Evolutionary conservation across 1,284 basidiomycete species (phyloP).

Genomic region (Erythrobasidium hasegawianum): DNA sequence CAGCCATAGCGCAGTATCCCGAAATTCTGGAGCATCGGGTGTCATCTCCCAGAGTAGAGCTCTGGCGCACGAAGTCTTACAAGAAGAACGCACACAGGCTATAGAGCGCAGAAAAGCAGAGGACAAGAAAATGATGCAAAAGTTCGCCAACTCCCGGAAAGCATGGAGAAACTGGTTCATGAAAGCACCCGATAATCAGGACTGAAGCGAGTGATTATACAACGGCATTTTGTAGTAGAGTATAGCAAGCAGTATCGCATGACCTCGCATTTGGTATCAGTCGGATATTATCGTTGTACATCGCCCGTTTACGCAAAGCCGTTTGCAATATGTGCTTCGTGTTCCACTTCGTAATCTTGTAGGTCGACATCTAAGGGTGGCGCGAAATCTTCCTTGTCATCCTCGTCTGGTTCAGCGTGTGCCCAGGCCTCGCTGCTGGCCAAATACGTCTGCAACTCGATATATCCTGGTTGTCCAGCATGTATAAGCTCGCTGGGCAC

Average conservation of each 20-base stretch:
- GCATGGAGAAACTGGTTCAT: slow-evolving; percentile 12
- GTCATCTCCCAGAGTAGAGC: slow-evolving; percentile 27
- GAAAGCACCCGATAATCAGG: slow-evolving; percentile 20
- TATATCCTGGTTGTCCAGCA: not conserved
- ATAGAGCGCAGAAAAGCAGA: slow-evolving; percentile 10
- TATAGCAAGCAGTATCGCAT: not conserved
- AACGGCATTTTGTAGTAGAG: too few species aligned
- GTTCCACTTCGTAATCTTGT: slow-evolving; percentile 11
- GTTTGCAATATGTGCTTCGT: not conserved
- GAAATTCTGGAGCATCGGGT: not conserved
- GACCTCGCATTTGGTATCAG: not conserved
- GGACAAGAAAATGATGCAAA: slow-evolving; percentile 3
- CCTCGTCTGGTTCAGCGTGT: slow-evolving; percentile 18
- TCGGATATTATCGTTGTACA: not conserved
- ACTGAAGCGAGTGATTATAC: not conserved
- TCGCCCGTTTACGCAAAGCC: not conserved
- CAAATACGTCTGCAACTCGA: slow-evolving; percentile 7
- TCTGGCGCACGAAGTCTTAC: slow-evolving; percentile 23
- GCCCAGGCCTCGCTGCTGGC: slow-evolving; percentile 33
- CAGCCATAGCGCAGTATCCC: slow-evolving; percentile 13
- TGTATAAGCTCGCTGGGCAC: not conserved
- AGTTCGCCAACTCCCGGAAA: not conserved
- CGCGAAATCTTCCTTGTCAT: slow-evolving; percentile 13
- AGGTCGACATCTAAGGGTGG: slow-evolving; percentile 27
- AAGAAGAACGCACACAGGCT: slow-evolving; percentile 18